phyloP scores from a whole-genome alignment of 2,329 filamentous ascomycete genomes.

The Ramichloridium luteum region DNA sequence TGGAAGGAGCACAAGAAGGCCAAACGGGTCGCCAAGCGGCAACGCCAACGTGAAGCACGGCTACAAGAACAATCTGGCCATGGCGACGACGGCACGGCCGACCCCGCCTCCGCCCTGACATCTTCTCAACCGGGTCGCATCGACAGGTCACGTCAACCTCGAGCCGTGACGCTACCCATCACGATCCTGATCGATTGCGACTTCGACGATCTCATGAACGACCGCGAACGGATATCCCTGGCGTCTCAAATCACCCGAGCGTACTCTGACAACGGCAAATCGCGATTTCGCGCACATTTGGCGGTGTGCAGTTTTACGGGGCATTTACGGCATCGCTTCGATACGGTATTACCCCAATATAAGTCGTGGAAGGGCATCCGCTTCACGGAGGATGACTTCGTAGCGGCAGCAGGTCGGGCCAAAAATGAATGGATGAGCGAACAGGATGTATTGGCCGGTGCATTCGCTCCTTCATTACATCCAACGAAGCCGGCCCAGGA shows the following conservation, averaged over 20 bases:
- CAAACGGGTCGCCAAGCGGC: constrained; percentile 41
- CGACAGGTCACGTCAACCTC: constrained; percentile 16
- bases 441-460: constrained; percentile 20
- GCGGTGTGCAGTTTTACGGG: constrained; percentile 69
- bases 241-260: constrained; percentile 71
- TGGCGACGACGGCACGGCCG: constrained; percentile 6
- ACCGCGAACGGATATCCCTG: constrained; percentile 74
- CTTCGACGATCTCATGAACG: constrained; percentile 81
- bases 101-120: constrained; percentile 6
- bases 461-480: too few species aligned
- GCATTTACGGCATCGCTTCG: constrained; percentile 62
- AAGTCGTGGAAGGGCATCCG: constrained; percentile 65
- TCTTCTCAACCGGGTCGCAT: constrained; percentile 9
- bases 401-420: constrained; percentile 53
- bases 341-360: constrained; percentile 61
- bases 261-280: constrained; percentile 75
- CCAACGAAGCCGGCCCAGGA: too few species aligned
- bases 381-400: constrained; percentile 64
- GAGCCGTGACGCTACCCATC: constrained; percentile 53
- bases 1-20: constrained; percentile 48
- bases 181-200: constrained; percentile 80
- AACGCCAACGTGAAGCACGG: constrained; percentile 32
- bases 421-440: constrained; percentile 50
- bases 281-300: constrained; percentile 57
- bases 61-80: constrained; percentile 15